Evolutionary conservation across 2,329 filamentous ascomycete genomes (phyloP).

Genomic region (Sporothrix brasiliensis): DNA sequence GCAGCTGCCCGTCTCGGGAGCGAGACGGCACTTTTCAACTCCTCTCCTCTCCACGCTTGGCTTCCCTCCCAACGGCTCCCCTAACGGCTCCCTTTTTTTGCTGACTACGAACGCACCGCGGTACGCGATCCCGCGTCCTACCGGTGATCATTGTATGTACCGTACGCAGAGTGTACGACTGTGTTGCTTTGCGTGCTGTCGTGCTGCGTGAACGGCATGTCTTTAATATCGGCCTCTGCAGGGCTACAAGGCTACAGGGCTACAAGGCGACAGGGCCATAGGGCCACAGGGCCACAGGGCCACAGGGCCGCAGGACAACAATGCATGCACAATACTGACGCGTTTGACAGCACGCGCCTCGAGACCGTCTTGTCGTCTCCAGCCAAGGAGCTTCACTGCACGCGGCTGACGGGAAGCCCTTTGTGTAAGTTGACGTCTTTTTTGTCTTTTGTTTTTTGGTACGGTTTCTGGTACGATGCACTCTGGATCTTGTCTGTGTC

Average conservation of each 20-base stretch:
- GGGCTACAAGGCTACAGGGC: too few relatives aligned
- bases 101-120: neutral
- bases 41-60: neutral
- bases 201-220: neutral
- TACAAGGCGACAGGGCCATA: too few relatives aligned
- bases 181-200: neutral
- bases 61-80: neutral
- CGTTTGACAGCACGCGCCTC: constrained; percentile 8
- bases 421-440: neutral
- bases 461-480: too few relatives aligned
- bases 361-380: neutral
- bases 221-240: neutral
- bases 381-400: neutral
- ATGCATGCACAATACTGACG: neutral
- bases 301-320: too few relatives aligned
- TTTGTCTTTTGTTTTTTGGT: too few relatives aligned
- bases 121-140: neutral
- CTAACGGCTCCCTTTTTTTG: neutral
- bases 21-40: constrained; percentile 4
- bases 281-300: too few relatives aligned
- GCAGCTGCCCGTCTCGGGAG: neutral
- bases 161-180: neutral
- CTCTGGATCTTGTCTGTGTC: too few relatives aligned
- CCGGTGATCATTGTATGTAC: neutral
- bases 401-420: neutral